Evolutionary conservation across 495 filamentous ascomycete species (phyloP).

Genomic region (Annulohypoxylon moriforme): DNA sequence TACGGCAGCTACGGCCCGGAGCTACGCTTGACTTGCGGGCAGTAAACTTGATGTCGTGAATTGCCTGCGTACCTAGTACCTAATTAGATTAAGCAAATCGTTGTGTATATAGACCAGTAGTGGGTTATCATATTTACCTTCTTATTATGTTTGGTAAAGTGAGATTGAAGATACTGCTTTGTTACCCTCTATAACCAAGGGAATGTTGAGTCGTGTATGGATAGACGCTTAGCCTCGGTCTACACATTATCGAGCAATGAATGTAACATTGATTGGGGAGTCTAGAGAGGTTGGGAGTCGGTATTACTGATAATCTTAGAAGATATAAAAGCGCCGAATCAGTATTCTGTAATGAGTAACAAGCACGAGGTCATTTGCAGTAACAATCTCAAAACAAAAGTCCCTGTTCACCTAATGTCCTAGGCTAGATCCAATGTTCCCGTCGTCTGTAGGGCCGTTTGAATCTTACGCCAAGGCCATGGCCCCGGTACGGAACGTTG

Average conservation of each 20-base stretch:
- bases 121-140: too few relatives aligned
- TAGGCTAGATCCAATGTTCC: conserved; percentile 2
- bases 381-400: background rate
- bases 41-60: too few relatives aligned
- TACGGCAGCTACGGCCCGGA: too few relatives aligned
- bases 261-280: too few relatives aligned
- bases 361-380: background rate
- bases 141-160: too few relatives aligned
- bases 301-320: too few relatives aligned
- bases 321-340: background rate
- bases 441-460: conserved; percentile 1
- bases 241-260: background rate
- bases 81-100: too few relatives aligned
- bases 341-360: background rate
- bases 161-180: background rate
- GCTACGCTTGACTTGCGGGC: too few relatives aligned
- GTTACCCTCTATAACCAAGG: too few relatives aligned
- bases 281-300: too few relatives aligned
- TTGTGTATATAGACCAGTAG: too few relatives aligned
- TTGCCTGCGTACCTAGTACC: too few relatives aligned
- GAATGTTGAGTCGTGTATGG: background rate
- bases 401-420: background rate
- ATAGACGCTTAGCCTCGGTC: background rate
- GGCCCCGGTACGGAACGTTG: background rate
- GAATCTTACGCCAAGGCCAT: conserved; percentile 33